Conservation (phyloP, 2,329 filamentous ascomycete species). For the Polytolypa hystricis region DNA sequence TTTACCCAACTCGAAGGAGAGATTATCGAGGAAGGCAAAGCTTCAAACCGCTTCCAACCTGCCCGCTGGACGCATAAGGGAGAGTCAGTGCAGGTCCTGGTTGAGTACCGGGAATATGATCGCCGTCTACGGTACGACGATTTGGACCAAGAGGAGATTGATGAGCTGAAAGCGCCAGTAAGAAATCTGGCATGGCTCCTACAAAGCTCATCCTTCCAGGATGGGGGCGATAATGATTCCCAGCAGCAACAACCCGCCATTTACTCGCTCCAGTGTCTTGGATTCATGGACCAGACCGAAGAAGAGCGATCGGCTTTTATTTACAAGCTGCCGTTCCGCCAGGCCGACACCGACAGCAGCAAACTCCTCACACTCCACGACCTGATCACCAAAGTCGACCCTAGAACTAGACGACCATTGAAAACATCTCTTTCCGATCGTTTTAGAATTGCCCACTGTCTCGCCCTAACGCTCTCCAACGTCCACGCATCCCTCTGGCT, state of each 20-base stretch:
- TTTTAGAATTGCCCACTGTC: slow-evolving; percentile 18
- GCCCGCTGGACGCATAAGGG: slow-evolving; percentile 12
- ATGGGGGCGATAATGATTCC: slow-evolving; percentile 1
- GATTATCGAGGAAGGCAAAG: slow-evolving; percentile 13
- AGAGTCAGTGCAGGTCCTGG: slow-evolving; percentile 12
- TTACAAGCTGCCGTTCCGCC: slow-evolving; percentile 15
- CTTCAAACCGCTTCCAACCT: slow-evolving; percentile 14
- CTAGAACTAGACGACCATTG: slow-evolving; percentile 9
- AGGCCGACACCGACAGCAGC: background rate
- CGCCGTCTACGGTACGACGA: slow-evolving; percentile 14
- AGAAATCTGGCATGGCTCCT: slow-evolving; percentile 20
- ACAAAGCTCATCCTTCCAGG: slow-evolving; percentile 17
- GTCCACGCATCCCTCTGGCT: slow-evolving; percentile 20
- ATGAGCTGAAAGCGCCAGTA: slow-evolving; percentile 17
- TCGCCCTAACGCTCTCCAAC: slow-evolving; percentile 17
- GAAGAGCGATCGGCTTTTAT: slow-evolving; percentile 18
- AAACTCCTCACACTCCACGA: slow-evolving; percentile 12
- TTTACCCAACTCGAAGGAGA: slow-evolving; percentile 14
- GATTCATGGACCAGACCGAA: slow-evolving; percentile 17
- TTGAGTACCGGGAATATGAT: slow-evolving; percentile 21
- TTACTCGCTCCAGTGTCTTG: slow-evolving; percentile 20
- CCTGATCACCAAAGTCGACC: slow-evolving; percentile 16
- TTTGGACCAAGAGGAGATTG: slow-evolving; percentile 17
- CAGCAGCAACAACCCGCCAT: slow-evolving; percentile 17
- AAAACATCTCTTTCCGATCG: slow-evolving; percentile 16